These are phyloP conservation scores for Maudiozyma serrabonitensis DNA, from an alignment of 805 yeast genomes.

Conservation along the genomic window DNA sequence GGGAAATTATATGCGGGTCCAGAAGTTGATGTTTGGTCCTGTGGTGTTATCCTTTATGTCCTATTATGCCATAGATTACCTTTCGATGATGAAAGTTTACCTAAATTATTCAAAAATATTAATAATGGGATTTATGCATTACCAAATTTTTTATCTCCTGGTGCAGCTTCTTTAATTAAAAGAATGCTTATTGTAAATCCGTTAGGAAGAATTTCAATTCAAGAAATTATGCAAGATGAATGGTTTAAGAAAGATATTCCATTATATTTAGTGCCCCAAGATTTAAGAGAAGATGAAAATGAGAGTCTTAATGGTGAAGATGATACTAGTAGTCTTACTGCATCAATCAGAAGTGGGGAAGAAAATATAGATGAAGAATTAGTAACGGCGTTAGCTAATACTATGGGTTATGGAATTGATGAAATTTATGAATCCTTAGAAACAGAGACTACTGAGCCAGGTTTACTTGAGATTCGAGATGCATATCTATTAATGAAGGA, in stretches of 20 bases:
- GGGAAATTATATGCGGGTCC: slow-evolving; percentile 96
- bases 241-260: slow-evolving; percentile 84
- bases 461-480: slow-evolving; percentile 67
- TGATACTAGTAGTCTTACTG: background rate
- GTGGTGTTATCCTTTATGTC: slow-evolving; percentile 90
- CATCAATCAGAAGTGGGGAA: background rate
- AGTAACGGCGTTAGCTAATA: slow-evolving; percentile 59
- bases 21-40: slow-evolving; percentile 96
- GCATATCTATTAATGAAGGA: slow-evolving; percentile 78
- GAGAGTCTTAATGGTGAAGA: slow-evolving; percentile 12
- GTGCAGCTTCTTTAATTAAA: slow-evolving; percentile 73
- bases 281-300: slow-evolving; percentile 10
- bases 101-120: slow-evolving; percentile 85
- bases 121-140: slow-evolving; percentile 84
- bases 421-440: slow-evolving; percentile 69
- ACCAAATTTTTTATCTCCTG: slow-evolving; percentile 79
- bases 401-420: slow-evolving; percentile 83
- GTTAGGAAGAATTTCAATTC: slow-evolving; percentile 82
- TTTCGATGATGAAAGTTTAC: slow-evolving; percentile 92
- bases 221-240: slow-evolving; percentile 84
- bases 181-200: slow-evolving; percentile 94
- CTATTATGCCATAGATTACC: slow-evolving; percentile 94
- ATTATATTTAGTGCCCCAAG: slow-evolving; percentile 57
- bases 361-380: slow-evolving; percentile 58
- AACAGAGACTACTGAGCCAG: slow-evolving; percentile 36